Conservation (phyloP, 768 basidiomycete species). For the Macrolepiota dolichaula region DNA sequence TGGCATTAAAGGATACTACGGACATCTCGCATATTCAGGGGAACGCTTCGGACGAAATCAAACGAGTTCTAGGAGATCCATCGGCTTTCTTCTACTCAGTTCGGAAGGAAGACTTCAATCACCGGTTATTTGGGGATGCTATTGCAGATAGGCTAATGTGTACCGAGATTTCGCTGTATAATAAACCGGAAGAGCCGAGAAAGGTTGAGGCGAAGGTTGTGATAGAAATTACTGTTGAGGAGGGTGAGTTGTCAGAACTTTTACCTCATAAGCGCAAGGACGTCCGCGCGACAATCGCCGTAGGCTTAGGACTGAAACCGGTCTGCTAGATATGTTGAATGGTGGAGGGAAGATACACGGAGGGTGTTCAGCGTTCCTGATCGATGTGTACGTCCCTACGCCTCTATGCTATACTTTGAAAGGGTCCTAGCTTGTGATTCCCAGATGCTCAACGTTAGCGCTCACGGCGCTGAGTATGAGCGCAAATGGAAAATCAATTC, state of each 20-base stretch:
- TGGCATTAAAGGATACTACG: constrained; percentile 2
- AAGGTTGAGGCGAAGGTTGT: constrained; percentile 42
- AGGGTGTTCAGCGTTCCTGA: constrained; percentile 50
- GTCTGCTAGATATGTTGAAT: constrained; percentile 51
- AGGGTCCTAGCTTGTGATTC: not conserved
- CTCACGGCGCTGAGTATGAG: constrained; percentile 32
- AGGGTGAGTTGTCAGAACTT: constrained; percentile 29
- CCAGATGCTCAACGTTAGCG: constrained; percentile 49
- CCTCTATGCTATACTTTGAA: not conserved
- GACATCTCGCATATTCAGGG: constrained; percentile 11
- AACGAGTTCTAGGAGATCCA: constrained; percentile 18
- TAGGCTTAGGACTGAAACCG: not conserved
- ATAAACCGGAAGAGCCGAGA: constrained; percentile 38
- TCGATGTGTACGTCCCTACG: constrained; percentile 42
- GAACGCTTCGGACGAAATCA: constrained; percentile 23
- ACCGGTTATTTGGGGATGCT: constrained; percentile 19
- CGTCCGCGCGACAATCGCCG: not conserved
- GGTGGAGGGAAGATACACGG: constrained; percentile 46
- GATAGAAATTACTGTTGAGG: constrained; percentile 34
- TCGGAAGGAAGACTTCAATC: constrained; percentile 6
- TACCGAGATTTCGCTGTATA: constrained; percentile 34
- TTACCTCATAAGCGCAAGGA: not conserved
- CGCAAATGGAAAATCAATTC: constrained; percentile 19
- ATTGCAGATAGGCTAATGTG: constrained; percentile 25
- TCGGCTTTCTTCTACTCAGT: constrained; percentile 14